Conservation (phyloP, 306 rosid genomes). For the Albizia julibrissin region DNA sequence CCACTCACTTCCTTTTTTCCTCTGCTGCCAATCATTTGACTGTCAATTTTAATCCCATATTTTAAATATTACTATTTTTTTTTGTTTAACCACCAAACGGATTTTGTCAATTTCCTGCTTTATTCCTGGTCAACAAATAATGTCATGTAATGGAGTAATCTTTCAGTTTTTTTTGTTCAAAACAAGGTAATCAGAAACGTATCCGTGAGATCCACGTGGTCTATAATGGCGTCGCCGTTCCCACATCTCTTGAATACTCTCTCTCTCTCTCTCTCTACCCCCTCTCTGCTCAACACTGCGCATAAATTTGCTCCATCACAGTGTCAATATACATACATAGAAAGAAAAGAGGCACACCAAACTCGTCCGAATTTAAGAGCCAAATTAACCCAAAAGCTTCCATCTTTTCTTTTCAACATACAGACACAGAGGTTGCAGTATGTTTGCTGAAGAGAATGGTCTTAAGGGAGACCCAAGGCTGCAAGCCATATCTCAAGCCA, state of each 20-base stretch:
- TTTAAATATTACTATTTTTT: neutral
- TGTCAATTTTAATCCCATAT: neutral
- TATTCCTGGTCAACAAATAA: neutral
- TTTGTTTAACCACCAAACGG: neutral
- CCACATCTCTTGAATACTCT: neutral
- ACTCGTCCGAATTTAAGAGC: slow-evolving; percentile 34
- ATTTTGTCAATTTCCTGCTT: neutral
- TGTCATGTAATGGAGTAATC: neutral
- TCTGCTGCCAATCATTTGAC: neutral
- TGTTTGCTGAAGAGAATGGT: slow-evolving; percentile 78
- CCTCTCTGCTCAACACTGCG: slow-evolving; percentile 41
- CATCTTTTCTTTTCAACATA: neutral
- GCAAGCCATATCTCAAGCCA: slow-evolving; percentile 65
- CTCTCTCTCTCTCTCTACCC: too few relatives aligned
- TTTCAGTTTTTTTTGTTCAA: neutral
- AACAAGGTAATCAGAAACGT: neutral
- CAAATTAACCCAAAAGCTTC: slow-evolving; percentile 11
- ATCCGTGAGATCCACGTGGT: slow-evolving; percentile 24
- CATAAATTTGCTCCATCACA: slow-evolving; percentile 39
- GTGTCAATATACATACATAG: neutral
- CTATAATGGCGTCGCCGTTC: slow-evolving; percentile 27
- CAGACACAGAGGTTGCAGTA: slow-evolving; percentile 18
- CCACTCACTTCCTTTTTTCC: neutral
- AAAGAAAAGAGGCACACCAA: neutral
- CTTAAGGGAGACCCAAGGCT: slow-evolving; percentile 80